Percentiles rank a stretch among this genome's conserved stretches.
Conservation (phyloP, 495 filamentous ascomycete genomes). For the Annulohypoxylon nitens region DNA sequence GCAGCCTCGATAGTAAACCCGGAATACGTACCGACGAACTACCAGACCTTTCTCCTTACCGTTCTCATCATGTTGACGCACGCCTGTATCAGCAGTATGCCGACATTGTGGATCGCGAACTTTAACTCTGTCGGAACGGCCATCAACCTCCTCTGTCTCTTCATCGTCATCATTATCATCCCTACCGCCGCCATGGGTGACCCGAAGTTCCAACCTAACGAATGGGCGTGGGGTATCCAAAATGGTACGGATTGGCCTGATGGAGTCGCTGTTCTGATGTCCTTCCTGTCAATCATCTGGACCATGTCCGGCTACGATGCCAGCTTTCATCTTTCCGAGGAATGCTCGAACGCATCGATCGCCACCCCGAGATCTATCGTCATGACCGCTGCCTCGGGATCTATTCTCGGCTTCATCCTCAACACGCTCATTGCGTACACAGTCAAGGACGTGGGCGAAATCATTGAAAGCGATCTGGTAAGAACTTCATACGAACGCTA, state of each 20-base stretch:
- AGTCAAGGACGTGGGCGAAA: slow-evolving; percentile 73
- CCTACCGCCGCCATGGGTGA: slow-evolving; percentile 68
- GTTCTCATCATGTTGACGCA: slow-evolving; percentile 78
- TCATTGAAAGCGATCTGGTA: slow-evolving; percentile 70
- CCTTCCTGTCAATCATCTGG: slow-evolving; percentile 75
- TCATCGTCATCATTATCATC: slow-evolving; percentile 77
- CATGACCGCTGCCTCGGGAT: slow-evolving; percentile 75
- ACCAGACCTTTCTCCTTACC: slow-evolving; percentile 79
- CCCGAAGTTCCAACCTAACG: slow-evolving; percentile 73
- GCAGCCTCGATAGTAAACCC: slow-evolving; percentile 77
- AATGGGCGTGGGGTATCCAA: slow-evolving; percentile 78
- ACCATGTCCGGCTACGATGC: slow-evolving; percentile 74
- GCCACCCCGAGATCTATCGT: slow-evolving; percentile 84
- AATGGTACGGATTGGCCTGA: slow-evolving; percentile 78
- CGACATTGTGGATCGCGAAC: slow-evolving; percentile 79
- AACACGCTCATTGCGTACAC: slow-evolving; percentile 87
- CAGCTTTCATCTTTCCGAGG: slow-evolving; percentile 81
- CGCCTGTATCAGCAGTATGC: slow-evolving; percentile 77
- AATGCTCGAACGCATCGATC: slow-evolving; percentile 81
- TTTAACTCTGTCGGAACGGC: slow-evolving; percentile 81
- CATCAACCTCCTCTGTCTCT: slow-evolving; percentile 78
- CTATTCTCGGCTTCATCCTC: slow-evolving; percentile 79
- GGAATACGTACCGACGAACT: slow-evolving; percentile 71
- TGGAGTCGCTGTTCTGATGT: slow-evolving; percentile 80
- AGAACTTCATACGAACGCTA: background rate